Evolutionary conservation across 441 rosid species (phyloP), one percentile per base, ranked within the genome.

Genomic region (Croton laevigatus): DNA sequence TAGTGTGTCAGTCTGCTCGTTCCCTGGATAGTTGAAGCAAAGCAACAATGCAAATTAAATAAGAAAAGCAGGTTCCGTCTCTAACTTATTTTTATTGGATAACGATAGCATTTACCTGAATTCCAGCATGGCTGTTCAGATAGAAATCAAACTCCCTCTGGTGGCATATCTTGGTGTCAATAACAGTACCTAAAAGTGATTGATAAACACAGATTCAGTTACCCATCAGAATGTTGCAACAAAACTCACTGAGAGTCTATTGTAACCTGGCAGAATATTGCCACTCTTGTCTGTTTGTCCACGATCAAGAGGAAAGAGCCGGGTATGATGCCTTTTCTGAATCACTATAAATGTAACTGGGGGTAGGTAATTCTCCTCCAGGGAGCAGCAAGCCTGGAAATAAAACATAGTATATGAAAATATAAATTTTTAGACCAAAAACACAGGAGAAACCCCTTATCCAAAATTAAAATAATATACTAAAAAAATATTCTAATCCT

Each of bases 281-380:
- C 96, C 97, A 75, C 94, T 90, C 78, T 0, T 88, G 70, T 90
- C 96, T 0, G 71, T 74, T 46, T 12, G 54, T 5, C 44, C 57
- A 1, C 80, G 79, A 6, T 86, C 71, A 44, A 69, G 73, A 27
- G 98, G 89, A 70, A 90, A 92, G 40, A 94, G 71, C 27, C 97
- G 90, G 0, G 97, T 94, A 70, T 90, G 95, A 68, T 89, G 98
- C 65, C 94, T 75, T 71, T 94, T 94, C 73, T 90, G 97, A 45
- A 94, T 96, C 19, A 92, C 86, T 13, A 92, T 78, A 63, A 94
- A 94, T 1, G 99, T 94, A 36, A 94, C 78, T 0, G 22, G 91
- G 0, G 99, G 99, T 20, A 66, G 20, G 76, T 94, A 94, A 0
- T 77, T 77, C 3, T 74, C 83, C 78, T 92, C 69, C 8, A 94